Evolutionary conservation across 1,284 basidiomycete genomes (phyloP), one percentile per base, ranked within the genome.

Genomic region (Athelia psychrophila): DNA sequence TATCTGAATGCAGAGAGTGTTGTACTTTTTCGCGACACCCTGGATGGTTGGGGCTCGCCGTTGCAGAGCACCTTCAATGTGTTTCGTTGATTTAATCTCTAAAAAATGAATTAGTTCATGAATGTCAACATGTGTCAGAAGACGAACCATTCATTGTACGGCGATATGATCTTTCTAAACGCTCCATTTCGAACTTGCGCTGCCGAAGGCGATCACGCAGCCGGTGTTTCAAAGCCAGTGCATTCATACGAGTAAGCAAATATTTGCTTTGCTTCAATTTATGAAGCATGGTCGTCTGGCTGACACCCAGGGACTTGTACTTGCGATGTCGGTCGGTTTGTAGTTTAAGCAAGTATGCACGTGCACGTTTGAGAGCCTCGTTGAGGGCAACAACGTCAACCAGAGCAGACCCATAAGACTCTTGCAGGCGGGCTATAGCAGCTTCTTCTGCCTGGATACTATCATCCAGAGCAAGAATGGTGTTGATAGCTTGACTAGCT

Each of bases 181-280:
- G 33, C 22, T 63, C 60, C n/a, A 62, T 40, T 50, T 66, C 59
- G 54, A 64, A 66, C 44, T 63, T 64, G 2, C 56, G 44, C 15
- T 60, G 48, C 1, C 57, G 49, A n/a, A 66, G 51, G 8, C 51
- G 47, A 20, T 63, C 59, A 16, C 54, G 50, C 4, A 66, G 48
- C 8, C 60, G 45, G 3, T 48, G 50, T 38, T 66, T 66, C 12
- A 65, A 22, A 3, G 61, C 56, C 2, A 36, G 45, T 12, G 61
- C 63, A 51, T 64, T 63, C 56, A 62, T 57, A 2, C 52, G 49
- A 6, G 54, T 20, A 30, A 46, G 27, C 15, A 64, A 42, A 49
- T 51, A 64, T 23, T 51, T 46, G 51, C 52, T 57, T 9, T 48
- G 6, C 19, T 23, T n/a, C 6, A 46, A 20, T 6, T 4, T 8